Evolutionary conservation across 192 early-diverging fungal species (phyloP).

Genomic region (Coemansia sp.): DNA sequence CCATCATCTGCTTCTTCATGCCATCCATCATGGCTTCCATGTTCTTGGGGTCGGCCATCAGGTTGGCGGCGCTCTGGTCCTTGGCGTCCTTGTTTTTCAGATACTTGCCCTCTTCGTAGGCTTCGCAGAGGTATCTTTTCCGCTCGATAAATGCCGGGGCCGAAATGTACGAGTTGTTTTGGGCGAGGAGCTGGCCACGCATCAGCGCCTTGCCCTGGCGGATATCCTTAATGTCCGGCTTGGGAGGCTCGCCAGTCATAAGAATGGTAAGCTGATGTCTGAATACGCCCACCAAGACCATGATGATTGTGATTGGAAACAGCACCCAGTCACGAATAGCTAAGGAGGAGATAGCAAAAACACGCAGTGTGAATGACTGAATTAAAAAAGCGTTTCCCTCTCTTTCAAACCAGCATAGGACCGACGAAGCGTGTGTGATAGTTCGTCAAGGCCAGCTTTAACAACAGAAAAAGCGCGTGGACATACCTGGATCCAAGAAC

Average conservation of each 20-base stretch:
- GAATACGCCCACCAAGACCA: slow-evolving; percentile 95
- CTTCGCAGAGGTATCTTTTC: slow-evolving; percentile 64
- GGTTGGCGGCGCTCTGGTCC: slow-evolving; percentile 61
- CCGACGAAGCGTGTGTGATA: not conserved
- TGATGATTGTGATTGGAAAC: slow-evolving; percentile 94
- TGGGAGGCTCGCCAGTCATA: slow-evolving; percentile 77
- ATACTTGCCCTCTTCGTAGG: slow-evolving; percentile 79
- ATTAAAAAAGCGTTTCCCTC: not conserved
- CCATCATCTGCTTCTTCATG: slow-evolving; percentile 96
- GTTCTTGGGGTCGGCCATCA: slow-evolving; percentile 85
- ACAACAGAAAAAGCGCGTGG: not conserved
- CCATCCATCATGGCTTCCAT: slow-evolving; percentile 97
- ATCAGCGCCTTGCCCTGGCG: slow-evolving; percentile 79
- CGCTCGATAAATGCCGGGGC: slow-evolving; percentile 67
- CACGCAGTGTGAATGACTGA: not conserved
- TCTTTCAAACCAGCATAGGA: too few species aligned
- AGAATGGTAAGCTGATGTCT: slow-evolving; percentile 88
- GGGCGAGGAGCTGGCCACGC: slow-evolving; percentile 67
- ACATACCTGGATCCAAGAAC: slow-evolving; percentile 64
- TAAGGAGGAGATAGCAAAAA: slow-evolving; percentile 1
- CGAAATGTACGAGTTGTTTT: slow-evolving; percentile 65
- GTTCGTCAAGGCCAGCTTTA: not conserved
- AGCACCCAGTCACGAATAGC: slow-evolving; percentile 91
- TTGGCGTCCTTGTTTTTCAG: slow-evolving; percentile 75
- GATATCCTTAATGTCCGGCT: slow-evolving; percentile 71